Base-by-base conservation (phyloP, 2,329 filamentous ascomycete genomes). In the Bipolaris bicolor region DNA sequence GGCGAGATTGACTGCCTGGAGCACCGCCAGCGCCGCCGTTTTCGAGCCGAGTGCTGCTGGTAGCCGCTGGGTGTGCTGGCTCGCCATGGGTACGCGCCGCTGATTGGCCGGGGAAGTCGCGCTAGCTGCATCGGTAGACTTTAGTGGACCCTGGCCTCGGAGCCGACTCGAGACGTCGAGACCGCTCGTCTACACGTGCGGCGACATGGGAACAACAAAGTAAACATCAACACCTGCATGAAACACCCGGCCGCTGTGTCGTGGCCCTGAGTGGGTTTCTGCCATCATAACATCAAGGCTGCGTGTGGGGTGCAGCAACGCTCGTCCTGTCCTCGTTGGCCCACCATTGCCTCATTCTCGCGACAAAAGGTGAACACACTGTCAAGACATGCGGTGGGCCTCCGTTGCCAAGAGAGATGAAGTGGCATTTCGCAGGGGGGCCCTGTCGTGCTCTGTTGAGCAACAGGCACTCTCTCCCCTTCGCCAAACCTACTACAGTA, bases 11-110 rank as follows among this genome's bases (percentile, higher is more conserved):
- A 64, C 52, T 61, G 54, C 40, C 61, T 52, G 61, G 61, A 58
- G 58, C 65, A 62, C 52, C 50, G 52, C 44, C 46, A 16, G 52
- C 58, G 45, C 33, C 61, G 43, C 61, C 55, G 64, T 68, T 63
- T 22, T 70, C 64, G 63, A 68, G 29, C 58, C 62, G 65, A 63
- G 62, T 60, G 58, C 60, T 64, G 62, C 59, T 61, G 59, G 58
- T 72, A 72, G 69, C 68, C 71, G 71, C 69, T 61, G 49, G 61
- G 55, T 39, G 52, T 49, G 36, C 39, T 43, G 63, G 70, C 71
- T 72, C 72, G 67, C 69, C 29, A 62, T 24, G 33, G 10, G 37
- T 43, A 60, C 45, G 24, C 36, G 31, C 9, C 40, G 61, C 37
- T 71, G 63, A 74, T 47, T 74, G 72, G 72, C 54, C 43, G 47